Base-by-base conservation (phyloP, 1,284 basidiomycete genomes). In the Caloboletus firmus region DNA sequence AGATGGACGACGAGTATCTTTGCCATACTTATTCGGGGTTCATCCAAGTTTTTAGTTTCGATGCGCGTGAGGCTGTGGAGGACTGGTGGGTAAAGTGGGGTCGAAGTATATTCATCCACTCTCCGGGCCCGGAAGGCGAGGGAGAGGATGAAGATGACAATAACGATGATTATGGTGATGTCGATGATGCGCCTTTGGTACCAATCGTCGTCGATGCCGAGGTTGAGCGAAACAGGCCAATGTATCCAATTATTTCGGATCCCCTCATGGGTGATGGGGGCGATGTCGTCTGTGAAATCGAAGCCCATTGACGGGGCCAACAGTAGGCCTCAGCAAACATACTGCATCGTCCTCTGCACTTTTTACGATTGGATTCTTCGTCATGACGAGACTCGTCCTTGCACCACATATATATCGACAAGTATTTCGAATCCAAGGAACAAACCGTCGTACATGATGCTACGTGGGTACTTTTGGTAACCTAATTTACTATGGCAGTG, bases 21-120 rank as follows among this genome's bases (percentile, higher is more conserved):
- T 67, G 59, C 32, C 61, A 57, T 20, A 70, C 74, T 24, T 79
- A 76, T 70, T 72, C 69, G 45, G 71, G 74, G 20, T 74, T 78
- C 56, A 53, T 78, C 47, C 68, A 69, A 39, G 52, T 77, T 51
- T 74, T 70, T 50, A 63, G 66, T 18, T 74, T 76, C 59, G 70
- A 77, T 56, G 68, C 75, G 3, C 68, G 62, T 18, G 77, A 78
- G 50, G 68, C 64, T 41, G 77, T 76, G 24, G 74, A 79, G 40
- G 76, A 79, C 58, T 81, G 77, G 79, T 81, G 77, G 77, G 70
- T 70, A 1, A 76, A 76, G 62, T 79, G 72, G 72, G 77, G 74
- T 1, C 56, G 65, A 5, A 60, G 72, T 10, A 65, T 76, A 45
- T 44, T 49, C 13, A 22, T 18, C 34, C 50, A 34, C n/a, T 44